Evolutionary conservation across 225 moss, liverwort and hornwort species (phyloP), one percentile per base, ranked within the genome.

Genomic region (Antitrichia curtipendula): DNA sequence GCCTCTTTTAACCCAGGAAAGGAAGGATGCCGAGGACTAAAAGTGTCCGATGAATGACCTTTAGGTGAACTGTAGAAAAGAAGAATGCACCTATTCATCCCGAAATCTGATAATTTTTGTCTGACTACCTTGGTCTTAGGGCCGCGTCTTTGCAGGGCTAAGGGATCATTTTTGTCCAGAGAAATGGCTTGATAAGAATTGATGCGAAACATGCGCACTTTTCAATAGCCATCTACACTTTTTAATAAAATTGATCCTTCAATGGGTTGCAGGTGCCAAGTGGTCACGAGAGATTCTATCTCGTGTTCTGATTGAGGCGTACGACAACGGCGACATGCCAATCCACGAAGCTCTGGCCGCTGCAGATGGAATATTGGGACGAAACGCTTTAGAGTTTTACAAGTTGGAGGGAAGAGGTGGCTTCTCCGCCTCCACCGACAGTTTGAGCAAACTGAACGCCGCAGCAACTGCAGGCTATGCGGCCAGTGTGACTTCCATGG

Each of bases 241-340:
- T n/a, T 36, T 22, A 34, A 49, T 45, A 10, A 75, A 20, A 34
- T n/a, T 18, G 36, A 49, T 75, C n/a, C 24, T 61, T 38, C 57
- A 69, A 57, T 83, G 25, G 29, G 38, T 75, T 94, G 83, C 87
- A 95, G 96, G 98, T 77, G 99, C 99, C 32, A 99, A 99, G 88
- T 97, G 96, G 99, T 94, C 99, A 28, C 89, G 99, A 66, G 91
- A 92, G 56, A 94, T 97, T 86, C 92, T 99, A 36, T 87, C 94
- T 4, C 94, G 97, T 52, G 99, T 99, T 41, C 91, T 99, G 13
- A 95, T 96, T 80, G 95, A 92, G 78, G 95, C 94, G 23, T 95
- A 86, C 47, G 95, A 95, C 83, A 97, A 99, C 78, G 96, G 97
- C 73, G 97, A 99, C 88, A 90, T 99, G 87, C 93, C 97, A 56